Conservation (phyloP, 2,329 filamentous ascomycete genomes). For the Hymenoscyphus scutula region DNA sequence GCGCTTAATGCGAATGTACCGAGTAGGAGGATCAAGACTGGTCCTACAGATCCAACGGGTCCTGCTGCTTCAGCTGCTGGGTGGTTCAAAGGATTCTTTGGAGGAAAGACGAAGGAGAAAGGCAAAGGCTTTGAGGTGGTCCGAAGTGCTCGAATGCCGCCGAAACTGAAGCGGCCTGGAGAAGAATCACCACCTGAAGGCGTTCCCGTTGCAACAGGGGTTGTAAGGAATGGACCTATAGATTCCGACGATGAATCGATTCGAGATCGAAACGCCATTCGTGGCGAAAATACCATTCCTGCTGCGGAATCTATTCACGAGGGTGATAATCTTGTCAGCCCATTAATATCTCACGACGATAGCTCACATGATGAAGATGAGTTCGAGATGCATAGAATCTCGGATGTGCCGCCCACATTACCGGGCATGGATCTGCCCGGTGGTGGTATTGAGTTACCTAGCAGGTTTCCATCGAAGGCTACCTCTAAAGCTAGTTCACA, state of each 20-base stretch:
- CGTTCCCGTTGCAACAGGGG: constrained; percentile 54
- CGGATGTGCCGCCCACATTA: constrained; percentile 53
- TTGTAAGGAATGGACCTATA: constrained; percentile 52
- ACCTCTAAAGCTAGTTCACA: constrained; percentile 40
- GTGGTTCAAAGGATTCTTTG: constrained; percentile 80
- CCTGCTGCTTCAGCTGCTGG: constrained; percentile 85
- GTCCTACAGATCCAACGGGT: constrained; percentile 89
- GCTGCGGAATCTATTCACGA: constrained; percentile 22
- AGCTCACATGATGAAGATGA: constrained; percentile 48
- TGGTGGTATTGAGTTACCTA: constrained; percentile 48
- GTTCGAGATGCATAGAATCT: constrained; percentile 42
- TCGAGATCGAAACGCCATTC: constrained; percentile 36
- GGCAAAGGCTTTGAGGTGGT: constrained; percentile 97
- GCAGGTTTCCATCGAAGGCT: constrained; percentile 58
- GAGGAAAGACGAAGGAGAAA: constrained; percentile 88
- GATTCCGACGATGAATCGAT: constrained; percentile 61
- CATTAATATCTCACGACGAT: constrained; percentile 40
- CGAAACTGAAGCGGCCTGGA: constrained; percentile 57
- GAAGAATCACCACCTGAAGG: constrained; percentile 67
- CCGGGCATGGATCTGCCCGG: constrained; percentile 53
- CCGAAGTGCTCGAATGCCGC: constrained; percentile 80
- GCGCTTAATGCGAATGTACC: constrained; percentile 79
- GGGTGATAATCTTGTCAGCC: constrained; percentile 30
- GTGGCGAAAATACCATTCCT: constrained; percentile 20
- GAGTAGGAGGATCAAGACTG: constrained; percentile 84